Conservation (phyloP, 176 grass and related monocot species). For the Lolium perenne region DNA sequence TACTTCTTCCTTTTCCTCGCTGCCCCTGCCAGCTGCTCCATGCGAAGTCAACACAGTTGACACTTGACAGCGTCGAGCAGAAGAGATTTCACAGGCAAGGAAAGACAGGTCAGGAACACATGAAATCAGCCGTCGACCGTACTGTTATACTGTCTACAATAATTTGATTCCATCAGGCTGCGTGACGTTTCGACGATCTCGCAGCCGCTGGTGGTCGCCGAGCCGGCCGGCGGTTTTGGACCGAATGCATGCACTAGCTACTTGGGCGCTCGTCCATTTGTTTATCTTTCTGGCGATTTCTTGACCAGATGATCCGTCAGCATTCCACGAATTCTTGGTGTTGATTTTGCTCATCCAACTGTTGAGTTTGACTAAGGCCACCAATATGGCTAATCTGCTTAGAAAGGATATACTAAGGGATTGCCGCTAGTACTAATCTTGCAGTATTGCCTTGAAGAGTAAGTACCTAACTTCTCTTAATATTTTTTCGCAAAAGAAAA, state of each 20-base stretch:
- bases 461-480: no score
- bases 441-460: no score
- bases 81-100: slow-evolving; percentile 35
- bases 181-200: slow-evolving; percentile 1
- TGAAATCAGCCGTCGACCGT: slow-evolving; percentile 42
- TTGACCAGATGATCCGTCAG: background rate
- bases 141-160: slow-evolving; percentile 15
- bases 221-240: slow-evolving; percentile 29
- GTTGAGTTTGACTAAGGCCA: slow-evolving; percentile 35
- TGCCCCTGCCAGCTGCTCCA: background rate
- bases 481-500: no score
- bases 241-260: background rate
- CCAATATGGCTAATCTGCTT: background rate
- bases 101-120: slow-evolving; percentile 45
- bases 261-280: background rate
- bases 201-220: background rate
- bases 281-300: background rate
- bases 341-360: background rate
- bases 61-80: background rate
- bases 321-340: background rate
- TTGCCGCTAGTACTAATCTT: background rate
- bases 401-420: background rate
- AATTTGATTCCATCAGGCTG: slow-evolving; percentile 16
- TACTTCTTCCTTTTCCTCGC: background rate
- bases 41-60: slow-evolving; percentile 34